Conservation (phyloP, 2,329 filamentous ascomycete genomes). For the Colletotrichum zoysiae region DNA sequence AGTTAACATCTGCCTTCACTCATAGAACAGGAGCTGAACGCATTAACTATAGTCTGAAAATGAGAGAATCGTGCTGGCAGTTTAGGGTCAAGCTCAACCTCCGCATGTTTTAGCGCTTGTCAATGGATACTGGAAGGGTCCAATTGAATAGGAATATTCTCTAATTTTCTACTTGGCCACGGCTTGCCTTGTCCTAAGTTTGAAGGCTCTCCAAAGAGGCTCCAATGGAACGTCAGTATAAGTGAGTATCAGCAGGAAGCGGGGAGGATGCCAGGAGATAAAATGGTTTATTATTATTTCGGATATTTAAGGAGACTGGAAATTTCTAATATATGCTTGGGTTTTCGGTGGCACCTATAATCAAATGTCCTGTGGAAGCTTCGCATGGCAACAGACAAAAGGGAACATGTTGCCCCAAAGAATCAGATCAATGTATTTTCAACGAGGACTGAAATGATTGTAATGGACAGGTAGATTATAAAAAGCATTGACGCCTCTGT, state of each 20-base stretch:
- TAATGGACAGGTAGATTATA: too few species aligned
- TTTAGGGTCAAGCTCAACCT: neutral
- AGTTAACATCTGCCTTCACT: too few species aligned
- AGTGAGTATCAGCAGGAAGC: neutral
- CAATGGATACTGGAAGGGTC: neutral
- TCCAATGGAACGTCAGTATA: neutral
- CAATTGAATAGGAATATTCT: fast-evolving
- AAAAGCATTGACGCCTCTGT: neutral
- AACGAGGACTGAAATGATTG: fast-evolving
- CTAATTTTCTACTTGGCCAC: neutral
- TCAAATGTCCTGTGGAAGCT: neutral
- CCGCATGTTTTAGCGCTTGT: neutral
- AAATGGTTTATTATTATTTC: fast-evolving
- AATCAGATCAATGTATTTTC: neutral
- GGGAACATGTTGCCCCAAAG: fast-evolving
- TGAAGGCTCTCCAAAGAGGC: neutral
- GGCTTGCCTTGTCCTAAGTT: neutral
- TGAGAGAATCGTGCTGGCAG: neutral
- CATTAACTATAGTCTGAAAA: neutral
- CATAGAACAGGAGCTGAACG: neutral
- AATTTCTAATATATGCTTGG: neutral
- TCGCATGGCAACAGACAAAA: neutral
- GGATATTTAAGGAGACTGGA: too few species aligned
- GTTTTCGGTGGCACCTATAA: neutral
- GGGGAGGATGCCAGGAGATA: neutral